These are phyloP conservation scores for Schizochytrium sp. DNA, from an alignment of 108 stramenopile species.

Conservation along the genomic window DNA sequence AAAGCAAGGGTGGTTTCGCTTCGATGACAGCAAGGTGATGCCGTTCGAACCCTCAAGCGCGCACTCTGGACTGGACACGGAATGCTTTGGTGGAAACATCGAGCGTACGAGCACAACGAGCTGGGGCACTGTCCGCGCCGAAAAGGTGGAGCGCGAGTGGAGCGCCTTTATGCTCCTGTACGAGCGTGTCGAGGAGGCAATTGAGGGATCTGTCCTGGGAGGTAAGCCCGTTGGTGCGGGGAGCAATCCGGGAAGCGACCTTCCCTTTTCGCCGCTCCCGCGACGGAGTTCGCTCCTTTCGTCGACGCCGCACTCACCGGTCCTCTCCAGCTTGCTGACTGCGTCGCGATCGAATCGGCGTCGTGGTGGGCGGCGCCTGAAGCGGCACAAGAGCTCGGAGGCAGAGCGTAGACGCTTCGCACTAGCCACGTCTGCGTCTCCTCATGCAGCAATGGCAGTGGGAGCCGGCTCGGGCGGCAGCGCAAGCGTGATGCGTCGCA, in stretches of 20 bases:
- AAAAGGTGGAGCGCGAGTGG: not conserved
- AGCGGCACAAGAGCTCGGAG: not conserved
- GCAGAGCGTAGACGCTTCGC: not conserved
- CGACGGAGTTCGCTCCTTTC: not conserved
- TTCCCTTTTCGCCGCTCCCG: not conserved
- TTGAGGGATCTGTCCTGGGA: not conserved
- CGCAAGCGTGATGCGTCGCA: not conserved
- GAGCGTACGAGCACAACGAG: not conserved
- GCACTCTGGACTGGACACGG: not conserved
- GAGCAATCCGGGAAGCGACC: not conserved
- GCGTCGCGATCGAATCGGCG: not conserved
- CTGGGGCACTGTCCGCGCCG: not conserved
- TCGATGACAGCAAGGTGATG: not conserved
- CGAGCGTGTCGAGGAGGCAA: not conserved
- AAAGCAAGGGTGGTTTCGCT: not conserved
- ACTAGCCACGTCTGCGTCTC: not conserved
- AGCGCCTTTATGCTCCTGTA: conserved; percentile 4
- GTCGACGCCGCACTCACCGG: not conserved
- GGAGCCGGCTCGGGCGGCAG: not conserved
- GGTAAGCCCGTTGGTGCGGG: not conserved
- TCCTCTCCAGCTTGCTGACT: not conserved
- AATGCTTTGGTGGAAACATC: not conserved
- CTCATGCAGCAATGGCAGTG: not conserved
- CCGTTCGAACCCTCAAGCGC: not conserved
- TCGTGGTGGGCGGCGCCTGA: not conserved